A percentile compares a stretch with the other conserved stretches of the same genome.
Evolutionary conservation across 2,329 filamentous ascomycete genomes (phyloP).

Genomic region (Cryphonectria parasitica): DNA sequence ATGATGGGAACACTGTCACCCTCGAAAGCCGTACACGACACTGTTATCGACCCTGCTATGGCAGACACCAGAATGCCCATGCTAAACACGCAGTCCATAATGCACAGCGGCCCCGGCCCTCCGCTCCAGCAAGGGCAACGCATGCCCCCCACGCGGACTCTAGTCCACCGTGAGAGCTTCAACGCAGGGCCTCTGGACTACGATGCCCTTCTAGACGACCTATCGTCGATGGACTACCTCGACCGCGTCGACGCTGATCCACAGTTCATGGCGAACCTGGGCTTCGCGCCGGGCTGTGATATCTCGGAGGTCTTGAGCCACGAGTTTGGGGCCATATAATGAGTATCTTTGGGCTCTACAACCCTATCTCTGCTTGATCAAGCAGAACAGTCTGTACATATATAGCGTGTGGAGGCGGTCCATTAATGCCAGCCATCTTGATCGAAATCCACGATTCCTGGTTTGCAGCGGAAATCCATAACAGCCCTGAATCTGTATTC

Average conservation of each 20-base stretch:
- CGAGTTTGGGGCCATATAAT: conserved; percentile 41
- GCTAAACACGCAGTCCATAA: conserved; percentile 14
- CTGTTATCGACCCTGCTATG: neutral
- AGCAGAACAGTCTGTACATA: neutral
- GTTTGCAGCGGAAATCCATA: neutral
- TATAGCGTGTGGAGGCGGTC: neutral
- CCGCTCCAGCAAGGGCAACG: conserved; percentile 10
- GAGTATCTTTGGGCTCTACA: neutral
- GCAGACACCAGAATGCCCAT: conserved; percentile 15
- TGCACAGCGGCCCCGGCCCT: conserved; percentile 19
- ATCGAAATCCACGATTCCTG: neutral
- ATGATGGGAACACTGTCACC: conserved; percentile 23
- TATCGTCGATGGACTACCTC: conserved; percentile 54
- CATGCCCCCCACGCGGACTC: conserved; percentile 19
- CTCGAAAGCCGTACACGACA: conserved; percentile 15
- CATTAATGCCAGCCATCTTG: neutral
- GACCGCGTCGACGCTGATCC: conserved; percentile 58
- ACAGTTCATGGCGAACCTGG: conserved; percentile 69
- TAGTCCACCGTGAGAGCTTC: conserved; percentile 32
- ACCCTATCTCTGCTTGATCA: neutral
- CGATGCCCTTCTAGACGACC: conserved; percentile 56
- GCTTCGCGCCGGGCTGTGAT: conserved; percentile 65
- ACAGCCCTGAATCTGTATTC: neutral
- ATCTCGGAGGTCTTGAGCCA: conserved; percentile 46
- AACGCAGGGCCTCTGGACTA: conserved; percentile 46